phyloP scores from a whole-genome alignment of 768 basidiomycete genomes.

The Punctularia strigosozonata region DNA sequence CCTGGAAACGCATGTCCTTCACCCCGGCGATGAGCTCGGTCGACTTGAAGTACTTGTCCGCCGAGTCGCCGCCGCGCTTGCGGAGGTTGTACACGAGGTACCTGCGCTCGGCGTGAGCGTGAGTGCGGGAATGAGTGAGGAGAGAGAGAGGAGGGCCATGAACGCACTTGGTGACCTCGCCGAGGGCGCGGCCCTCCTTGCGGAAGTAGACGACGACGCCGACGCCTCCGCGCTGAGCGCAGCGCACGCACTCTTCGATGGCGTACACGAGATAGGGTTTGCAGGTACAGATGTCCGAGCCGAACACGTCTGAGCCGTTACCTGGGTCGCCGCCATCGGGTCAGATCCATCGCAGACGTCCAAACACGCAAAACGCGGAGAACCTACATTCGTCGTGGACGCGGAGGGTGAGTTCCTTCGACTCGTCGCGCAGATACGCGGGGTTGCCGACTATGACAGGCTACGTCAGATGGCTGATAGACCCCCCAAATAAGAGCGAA shows the following conservation, averaged over 20 bases:
- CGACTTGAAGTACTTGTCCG: constrained; percentile 87
- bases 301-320: constrained; percentile 94
- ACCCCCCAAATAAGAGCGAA: background rate
- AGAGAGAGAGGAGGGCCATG: constrained; percentile 1
- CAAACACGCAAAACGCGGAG: background rate
- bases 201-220: constrained; percentile 92
- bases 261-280: constrained; percentile 89
- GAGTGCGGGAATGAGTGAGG: background rate
- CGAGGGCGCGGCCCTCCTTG: constrained; percentile 86
- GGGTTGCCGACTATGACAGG: constrained; percentile 64
- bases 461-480: constrained; percentile 1
- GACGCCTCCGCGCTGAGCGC: constrained; percentile 76
- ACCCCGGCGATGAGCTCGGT: constrained; percentile 93
- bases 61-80: constrained; percentile 88
- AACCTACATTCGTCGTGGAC: constrained; percentile 86
- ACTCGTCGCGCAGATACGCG: constrained; percentile 59
- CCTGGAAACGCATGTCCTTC: constrained; percentile 92
- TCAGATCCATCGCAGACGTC: background rate
- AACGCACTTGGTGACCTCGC: constrained; percentile 81
- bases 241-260: constrained; percentile 85
- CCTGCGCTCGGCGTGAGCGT: constrained; percentile 20
- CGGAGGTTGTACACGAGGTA: constrained; percentile 95
- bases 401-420: constrained; percentile 74
- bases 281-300: constrained; percentile 87
- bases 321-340: constrained; percentile 31